These are phyloP conservation scores for Penicillium glabrum DNA, from an alignment of 2,329 filamentous ascomycete species.

Conservation along the genomic window DNA sequence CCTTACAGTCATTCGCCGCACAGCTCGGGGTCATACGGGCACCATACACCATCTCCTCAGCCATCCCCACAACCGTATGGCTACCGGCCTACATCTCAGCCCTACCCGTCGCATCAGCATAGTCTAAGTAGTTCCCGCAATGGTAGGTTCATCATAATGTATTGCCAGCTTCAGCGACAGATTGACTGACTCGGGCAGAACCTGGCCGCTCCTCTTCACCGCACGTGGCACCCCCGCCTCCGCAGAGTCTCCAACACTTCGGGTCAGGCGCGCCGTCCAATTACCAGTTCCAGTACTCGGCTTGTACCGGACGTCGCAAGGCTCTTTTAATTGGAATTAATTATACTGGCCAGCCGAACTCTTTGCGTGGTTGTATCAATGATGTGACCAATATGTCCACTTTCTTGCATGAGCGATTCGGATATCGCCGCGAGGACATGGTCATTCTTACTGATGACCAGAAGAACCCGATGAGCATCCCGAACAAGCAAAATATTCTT, in stretches of 20 bases:
- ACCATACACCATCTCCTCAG: conserved; percentile 9
- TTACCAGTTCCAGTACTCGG: conserved; percentile 90
- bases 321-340: conserved; percentile 93
- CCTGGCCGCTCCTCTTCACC: conserved; percentile 54
- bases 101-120: conserved; percentile 12
- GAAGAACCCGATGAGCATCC: conserved; percentile 94
- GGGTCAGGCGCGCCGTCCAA: conserved; percentile 75
- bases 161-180: not conserved
- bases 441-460: conserved; percentile 95
- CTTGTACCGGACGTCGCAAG: conserved; percentile 83
- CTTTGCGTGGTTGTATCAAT: conserved; percentile 91
- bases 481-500: conserved; percentile 90
- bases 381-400: conserved; percentile 95
- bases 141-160: conserved; percentile 1
- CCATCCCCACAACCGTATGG: conserved; percentile 7
- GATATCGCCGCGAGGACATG: conserved; percentile 95
- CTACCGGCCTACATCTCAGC: not conserved
- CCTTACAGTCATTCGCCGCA: conserved; percentile 14
- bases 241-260: conserved; percentile 67
- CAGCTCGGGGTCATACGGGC: conserved; percentile 9
- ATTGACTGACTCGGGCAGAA: conserved; percentile 33
- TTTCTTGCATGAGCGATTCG: conserved; percentile 81
- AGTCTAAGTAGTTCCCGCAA: conserved; percentile 10
- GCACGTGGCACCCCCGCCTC: conserved; percentile 65
- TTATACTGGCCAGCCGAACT: conserved; percentile 87